phyloP scores from a whole-genome alignment of 192 early-diverging fungal genomes.

The Backusella tuberculispora region DNA sequence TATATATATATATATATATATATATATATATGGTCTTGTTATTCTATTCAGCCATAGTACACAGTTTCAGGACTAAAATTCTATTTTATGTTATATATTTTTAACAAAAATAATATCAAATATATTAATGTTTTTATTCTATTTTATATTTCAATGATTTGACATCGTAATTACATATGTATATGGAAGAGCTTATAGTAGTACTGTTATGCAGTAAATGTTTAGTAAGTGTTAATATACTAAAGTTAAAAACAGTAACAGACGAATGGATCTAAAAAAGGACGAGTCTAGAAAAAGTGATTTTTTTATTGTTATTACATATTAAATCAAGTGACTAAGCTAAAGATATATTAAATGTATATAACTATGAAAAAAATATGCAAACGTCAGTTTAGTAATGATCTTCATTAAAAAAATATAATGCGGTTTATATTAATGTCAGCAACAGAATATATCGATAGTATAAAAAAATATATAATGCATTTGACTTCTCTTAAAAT shows the following conservation, averaged over 20 bases:
- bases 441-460: not conserved
- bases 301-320: not conserved
- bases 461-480: not conserved
- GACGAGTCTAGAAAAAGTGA: not conserved
- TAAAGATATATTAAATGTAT: not conserved
- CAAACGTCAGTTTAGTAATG: not conserved
- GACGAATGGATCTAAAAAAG: not conserved
- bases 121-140: too few species aligned
- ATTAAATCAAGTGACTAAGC: not conserved
- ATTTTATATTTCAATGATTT: too few species aligned
- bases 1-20: too few species aligned
- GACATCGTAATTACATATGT: too few species aligned
- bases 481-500: not conserved
- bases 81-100: too few species aligned
- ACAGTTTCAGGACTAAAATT: too few species aligned
- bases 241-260: not conserved
- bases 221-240: not conserved
- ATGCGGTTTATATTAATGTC: not conserved
- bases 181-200: too few species aligned
- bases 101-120: too few species aligned
- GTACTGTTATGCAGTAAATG: too few species aligned
- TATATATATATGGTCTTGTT: too few species aligned
- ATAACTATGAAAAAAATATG: not conserved
- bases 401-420: not conserved
- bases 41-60: too few species aligned